Evolutionary conservation across 805 yeast genomes (phyloP).

Genomic region (Phaffomyces opuntiae): DNA sequence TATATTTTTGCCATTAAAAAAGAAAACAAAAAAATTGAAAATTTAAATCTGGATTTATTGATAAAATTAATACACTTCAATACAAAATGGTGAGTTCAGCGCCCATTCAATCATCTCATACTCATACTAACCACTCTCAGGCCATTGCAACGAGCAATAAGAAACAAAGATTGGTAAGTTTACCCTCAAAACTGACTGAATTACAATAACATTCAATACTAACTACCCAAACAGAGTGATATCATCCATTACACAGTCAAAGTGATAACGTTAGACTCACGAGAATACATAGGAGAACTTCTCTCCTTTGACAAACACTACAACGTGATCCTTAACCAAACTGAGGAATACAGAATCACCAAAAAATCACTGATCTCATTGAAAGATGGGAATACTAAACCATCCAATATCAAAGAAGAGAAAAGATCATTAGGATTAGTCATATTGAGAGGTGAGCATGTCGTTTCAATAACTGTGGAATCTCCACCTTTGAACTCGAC

Average conservation of each 20-base stretch:
- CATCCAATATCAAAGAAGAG: conserved; percentile 43
- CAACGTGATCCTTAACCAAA: conserved; percentile 78
- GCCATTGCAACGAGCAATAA: conserved; percentile 25
- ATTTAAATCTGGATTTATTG: no score
- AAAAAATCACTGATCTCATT: conserved; percentile 42
- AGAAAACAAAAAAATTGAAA: neutral
- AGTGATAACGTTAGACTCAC: conserved; percentile 69
- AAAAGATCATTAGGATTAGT: conserved; percentile 75
- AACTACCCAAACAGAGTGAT: conserved; percentile 33
- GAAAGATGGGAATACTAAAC: conserved; percentile 28
- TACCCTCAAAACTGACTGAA: neutral
- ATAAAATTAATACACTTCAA: no score
- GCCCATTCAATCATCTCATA: neutral
- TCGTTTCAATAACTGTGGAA: conserved; percentile 44
- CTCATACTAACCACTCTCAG: conserved; percentile 9
- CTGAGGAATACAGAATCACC: conserved; percentile 76
- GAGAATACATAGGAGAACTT: conserved; percentile 72
- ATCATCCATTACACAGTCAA: conserved; percentile 67
- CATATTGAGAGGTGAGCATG: conserved; percentile 82
- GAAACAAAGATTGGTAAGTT: conserved; percentile 38
- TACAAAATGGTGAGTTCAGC: conserved; percentile 6
- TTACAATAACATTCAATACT: neutral
- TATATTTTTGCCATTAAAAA: neutral
- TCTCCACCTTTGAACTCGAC: conserved; percentile 23
- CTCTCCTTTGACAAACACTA: conserved; percentile 85